phyloP scores from a whole-genome alignment of 805 yeast genomes.

The Clavispora asparagi region DNA sequence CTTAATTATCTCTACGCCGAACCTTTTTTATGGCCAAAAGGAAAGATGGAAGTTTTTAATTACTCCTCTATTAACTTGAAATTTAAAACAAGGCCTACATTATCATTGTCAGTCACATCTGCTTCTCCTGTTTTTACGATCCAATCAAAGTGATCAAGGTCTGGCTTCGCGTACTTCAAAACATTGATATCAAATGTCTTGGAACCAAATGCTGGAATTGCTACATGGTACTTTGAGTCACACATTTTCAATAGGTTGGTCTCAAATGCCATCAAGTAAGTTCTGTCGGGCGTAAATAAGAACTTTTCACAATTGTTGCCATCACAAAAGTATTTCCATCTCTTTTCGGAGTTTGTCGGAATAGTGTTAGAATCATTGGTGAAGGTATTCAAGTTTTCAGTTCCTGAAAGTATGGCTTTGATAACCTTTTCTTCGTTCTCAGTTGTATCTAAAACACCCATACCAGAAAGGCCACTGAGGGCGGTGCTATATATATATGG shows the following conservation, averaged over 20 bases:
- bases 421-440: constrained; percentile 6
- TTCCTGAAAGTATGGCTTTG: constrained; percentile 5
- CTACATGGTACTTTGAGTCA: constrained; percentile 45
- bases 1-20: no score
- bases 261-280: constrained; percentile 48
- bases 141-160: constrained; percentile 43
- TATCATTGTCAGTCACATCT: constrained; percentile 29
- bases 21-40: no score
- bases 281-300: constrained; percentile 29
- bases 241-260: constrained; percentile 50
- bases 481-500: constrained; percentile 64
- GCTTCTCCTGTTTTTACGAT: constrained; percentile 34
- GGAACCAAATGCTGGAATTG: constrained; percentile 42
- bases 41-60: neutral
- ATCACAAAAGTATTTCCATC: constrained; percentile 44
- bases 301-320: constrained; percentile 34
- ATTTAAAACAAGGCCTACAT: constrained; percentile 31
- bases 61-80: constrained; percentile 34
- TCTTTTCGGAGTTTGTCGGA: constrained; percentile 28
- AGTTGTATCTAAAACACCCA: constrained; percentile 23
- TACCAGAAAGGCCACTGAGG: constrained; percentile 49
- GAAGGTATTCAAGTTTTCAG: neutral
- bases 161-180: constrained; percentile 37
- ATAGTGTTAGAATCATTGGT: constrained; percentile 8
- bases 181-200: constrained; percentile 45